Percentiles rank a stretch among this genome's conserved stretches.
These are phyloP conservation scores for Starmerella apicola DNA, from an alignment of 805 yeast species.

Conservation along the genomic window DNA sequence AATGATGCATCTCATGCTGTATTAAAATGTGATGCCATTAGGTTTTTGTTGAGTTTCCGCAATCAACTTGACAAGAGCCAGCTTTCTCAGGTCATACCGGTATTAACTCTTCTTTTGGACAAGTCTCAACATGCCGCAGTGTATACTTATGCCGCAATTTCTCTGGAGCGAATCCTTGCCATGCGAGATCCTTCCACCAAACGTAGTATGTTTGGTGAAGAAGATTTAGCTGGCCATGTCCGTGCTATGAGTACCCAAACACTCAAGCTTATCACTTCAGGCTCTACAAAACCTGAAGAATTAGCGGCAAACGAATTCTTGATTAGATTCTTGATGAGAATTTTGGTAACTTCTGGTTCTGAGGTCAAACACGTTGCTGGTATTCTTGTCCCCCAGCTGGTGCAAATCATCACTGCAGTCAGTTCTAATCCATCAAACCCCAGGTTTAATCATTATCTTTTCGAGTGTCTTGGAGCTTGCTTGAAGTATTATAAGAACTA, in stretches of 20 bases:
- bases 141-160: conserved; percentile 85
- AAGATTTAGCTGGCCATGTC: conserved; percentile 51
- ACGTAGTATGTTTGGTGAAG: conserved; percentile 52
- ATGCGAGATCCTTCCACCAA: conserved; percentile 38
- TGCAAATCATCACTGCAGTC: conserved; percentile 56
- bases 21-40: conserved; percentile 81
- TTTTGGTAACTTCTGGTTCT: conserved; percentile 59
- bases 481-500: conserved; percentile 36
- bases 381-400: conserved; percentile 48
- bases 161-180: conserved; percentile 77
- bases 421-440: conserved; percentile 93
- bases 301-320: conserved; percentile 89
- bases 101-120: conserved; percentile 56
- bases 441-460: conserved; percentile 75
- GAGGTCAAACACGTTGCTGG: conserved; percentile 25
- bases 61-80: conserved; percentile 86
- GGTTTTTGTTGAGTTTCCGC: conserved; percentile 77
- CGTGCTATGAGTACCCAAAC: conserved; percentile 52
- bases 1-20: conserved; percentile 47
- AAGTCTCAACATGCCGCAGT: conserved; percentile 58
- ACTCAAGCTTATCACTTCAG: conserved; percentile 51
- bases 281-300: conserved; percentile 65
- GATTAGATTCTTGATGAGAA: conserved; percentile 79
- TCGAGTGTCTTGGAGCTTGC: conserved; percentile 75
- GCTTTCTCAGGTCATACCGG: conserved; percentile 63